Base-by-base conservation (phyloP, 257 asterid species). In the Rubia yunnanensis region DNA sequence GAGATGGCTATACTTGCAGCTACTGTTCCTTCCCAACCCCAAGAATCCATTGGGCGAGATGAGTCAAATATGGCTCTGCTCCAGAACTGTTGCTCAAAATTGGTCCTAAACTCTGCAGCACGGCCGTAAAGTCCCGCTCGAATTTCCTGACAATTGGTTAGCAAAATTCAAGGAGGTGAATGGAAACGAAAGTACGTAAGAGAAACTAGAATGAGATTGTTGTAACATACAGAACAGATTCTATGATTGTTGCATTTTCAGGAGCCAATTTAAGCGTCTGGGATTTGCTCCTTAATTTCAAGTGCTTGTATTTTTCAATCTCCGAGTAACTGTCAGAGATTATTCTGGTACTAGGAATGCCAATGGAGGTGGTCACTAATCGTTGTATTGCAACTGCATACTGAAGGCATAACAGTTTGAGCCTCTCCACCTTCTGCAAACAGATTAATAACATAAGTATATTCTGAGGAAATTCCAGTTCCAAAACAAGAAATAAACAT, bases 41-140 rank as follows among this genome's bases (percentile, higher is more conserved):
- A 67, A 90, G 95, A 74, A 92, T 94, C 97, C 88, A 88, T 74
- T 89, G 97, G 6, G 97, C 99, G 32, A 92, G 95, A 75, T 94
- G 99, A 74, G 99, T 90, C 72, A 94, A 65, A 80, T 90, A 86
- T 3, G 99, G 97, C 76, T 94, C 96, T 63, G 95, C 96, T 30
- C 81, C 79, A 22, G 97, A 90, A 67, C 97, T 80, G 77, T 86
- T 84, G 88, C 96, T 94, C 78, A 94, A 53, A 60, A 94, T 84
- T 5, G 99, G 99, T 50, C 96, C 99, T 69, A 88, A 77, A 70
- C 90, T 94, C 76, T 73, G 83, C 69, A 89, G 94, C 81, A 89
- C 97, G 55, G 70, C 70, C 0, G 85, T 58, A 69, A 94, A 94
- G 67, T 86, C 95, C 72, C 80, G 82, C 81, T 94, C 97, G 64